A percentile compares a stretch with the other conserved stretches of the same genome.
Evolutionary conservation across 176 grass and related monocot genomes (phyloP).

Genomic region (Tillandsia leiboldiana): DNA sequence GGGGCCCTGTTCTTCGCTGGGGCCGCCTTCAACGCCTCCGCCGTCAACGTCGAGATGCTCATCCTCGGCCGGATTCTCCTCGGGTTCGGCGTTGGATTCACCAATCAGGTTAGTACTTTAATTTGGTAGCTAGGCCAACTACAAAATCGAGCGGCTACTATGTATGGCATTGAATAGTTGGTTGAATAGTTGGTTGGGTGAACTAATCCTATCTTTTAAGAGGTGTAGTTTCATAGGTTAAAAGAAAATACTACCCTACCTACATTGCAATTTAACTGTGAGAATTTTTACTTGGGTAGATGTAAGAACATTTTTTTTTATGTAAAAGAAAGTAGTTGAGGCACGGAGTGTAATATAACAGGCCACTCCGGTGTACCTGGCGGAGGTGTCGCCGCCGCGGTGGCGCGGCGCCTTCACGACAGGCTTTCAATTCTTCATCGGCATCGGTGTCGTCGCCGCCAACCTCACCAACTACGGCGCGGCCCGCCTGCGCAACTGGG

Average conservation of each 20-base stretch:
- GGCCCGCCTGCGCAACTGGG: constrained; percentile 24
- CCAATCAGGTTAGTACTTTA: constrained; percentile 49
- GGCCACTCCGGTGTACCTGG: constrained; percentile 61
- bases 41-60: constrained; percentile 73
- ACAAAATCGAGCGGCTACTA: too few species aligned
- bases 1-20: constrained; percentile 62
- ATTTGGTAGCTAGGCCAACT: background rate
- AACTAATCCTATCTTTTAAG: too few species aligned
- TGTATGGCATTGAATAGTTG: too few species aligned
- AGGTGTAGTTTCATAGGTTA: too few species aligned
- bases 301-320: too few species aligned
- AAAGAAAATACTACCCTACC: too few species aligned
- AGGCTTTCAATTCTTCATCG: constrained; percentile 71
- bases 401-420: constrained; percentile 54
- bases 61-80: constrained; percentile 67
- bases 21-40: constrained; percentile 42
- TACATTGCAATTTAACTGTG: too few species aligned
- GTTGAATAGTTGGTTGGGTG: too few species aligned
- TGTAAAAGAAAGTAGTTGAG: too few species aligned
- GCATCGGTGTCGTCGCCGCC: constrained; percentile 34
- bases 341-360: constrained; percentile 9
- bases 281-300: too few species aligned
- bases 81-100: constrained; percentile 75
- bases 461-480: constrained; percentile 53
- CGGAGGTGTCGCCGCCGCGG: constrained; percentile 55